Percentiles rank a stretch among this genome's conserved stretches.
Evolutionary conservation across 371 early-diverging fungal genomes (phyloP).

Genomic region (Catenaria anguillulae): DNA sequence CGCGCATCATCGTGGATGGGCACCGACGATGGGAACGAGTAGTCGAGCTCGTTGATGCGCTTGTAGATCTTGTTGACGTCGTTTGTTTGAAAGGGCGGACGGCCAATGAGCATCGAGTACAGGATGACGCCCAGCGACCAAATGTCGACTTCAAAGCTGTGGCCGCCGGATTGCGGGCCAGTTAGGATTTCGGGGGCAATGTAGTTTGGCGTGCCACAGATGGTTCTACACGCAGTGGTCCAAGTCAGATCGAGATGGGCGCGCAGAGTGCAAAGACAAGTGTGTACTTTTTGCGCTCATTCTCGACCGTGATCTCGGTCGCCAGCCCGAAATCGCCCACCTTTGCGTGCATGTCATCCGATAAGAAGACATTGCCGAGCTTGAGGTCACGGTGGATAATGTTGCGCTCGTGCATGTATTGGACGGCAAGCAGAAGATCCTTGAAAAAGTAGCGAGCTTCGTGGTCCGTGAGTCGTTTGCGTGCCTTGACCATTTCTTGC

Average conservation of each 20-base stretch:
- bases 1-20: not conserved
- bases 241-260: slow-evolving; percentile 11
- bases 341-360: slow-evolving; percentile 68
- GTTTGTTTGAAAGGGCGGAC: slow-evolving; percentile 89
- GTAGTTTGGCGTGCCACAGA: slow-evolving; percentile 98
- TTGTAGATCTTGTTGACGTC: slow-evolving; percentile 71
- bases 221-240: slow-evolving; percentile 41
- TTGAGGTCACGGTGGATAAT: slow-evolving; percentile 97
- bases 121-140: slow-evolving; percentile 94
- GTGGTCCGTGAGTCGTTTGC: slow-evolving; percentile 68
- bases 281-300: slow-evolving; percentile 74
- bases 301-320: slow-evolving; percentile 50
- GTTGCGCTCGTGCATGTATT: slow-evolving; percentile 66
- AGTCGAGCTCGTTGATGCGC: slow-evolving; percentile 59
- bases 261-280: not conserved
- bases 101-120: slow-evolving; percentile 85
- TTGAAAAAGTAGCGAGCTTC: slow-evolving; percentile 76
- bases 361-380: slow-evolving; percentile 87
- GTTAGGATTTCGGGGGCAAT: slow-evolving; percentile 96
- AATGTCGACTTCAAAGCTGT: slow-evolving; percentile 93
- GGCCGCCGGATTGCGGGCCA: slow-evolving; percentile 55
- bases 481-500: slow-evolving; percentile 59
- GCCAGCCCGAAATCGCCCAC: slow-evolving; percentile 97
- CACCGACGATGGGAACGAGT: slow-evolving; percentile 50
- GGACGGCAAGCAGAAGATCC: slow-evolving; percentile 69